Percentiles rank a stretch among this genome's conserved stretches.
phyloP scores from a whole-genome alignment of 495 filamentous ascomycete species.

The Filosporella fistucella region DNA sequence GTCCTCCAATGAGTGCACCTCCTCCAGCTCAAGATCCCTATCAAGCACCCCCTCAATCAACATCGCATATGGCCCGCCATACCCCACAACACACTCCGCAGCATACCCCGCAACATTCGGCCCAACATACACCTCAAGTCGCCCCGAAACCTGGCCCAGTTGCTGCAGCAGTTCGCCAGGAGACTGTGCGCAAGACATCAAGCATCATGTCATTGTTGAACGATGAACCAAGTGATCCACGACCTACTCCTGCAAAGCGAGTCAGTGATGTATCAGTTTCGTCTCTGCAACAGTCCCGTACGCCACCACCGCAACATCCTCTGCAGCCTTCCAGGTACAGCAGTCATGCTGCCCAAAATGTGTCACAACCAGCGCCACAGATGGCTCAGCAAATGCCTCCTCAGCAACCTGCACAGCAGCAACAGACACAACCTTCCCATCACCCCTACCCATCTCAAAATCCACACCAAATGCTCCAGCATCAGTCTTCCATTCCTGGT shows the following conservation, averaged over 20 bases:
- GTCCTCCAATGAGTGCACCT: constrained; percentile 19
- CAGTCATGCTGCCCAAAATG: constrained; percentile 6
- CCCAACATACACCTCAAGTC: too few species aligned
- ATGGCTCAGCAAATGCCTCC: constrained; percentile 13
- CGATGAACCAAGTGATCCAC: constrained; percentile 50
- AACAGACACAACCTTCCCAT: constrained; percentile 30
- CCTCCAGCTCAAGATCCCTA: constrained; percentile 16
- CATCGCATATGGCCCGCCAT: too few species aligned
- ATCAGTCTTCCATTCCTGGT: constrained; percentile 18
- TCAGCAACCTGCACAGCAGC: constrained; percentile 9
- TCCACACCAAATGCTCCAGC: constrained; percentile 32
- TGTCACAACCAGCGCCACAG: constrained; percentile 6
- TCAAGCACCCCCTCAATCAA: constrained; percentile 11
- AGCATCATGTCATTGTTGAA: constrained; percentile 58
- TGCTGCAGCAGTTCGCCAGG: constrained; percentile 41
- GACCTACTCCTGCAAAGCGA: constrained; percentile 42
- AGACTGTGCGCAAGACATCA: constrained; percentile 42
- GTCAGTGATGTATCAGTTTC: constrained; percentile 14
- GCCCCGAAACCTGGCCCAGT: constrained; percentile 31
- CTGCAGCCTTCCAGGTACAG: constrained; percentile 16
- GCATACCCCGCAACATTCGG: too few species aligned
- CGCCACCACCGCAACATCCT: constrained; percentile 19
- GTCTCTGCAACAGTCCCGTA: constrained; percentile 13
- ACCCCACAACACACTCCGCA: too few species aligned
- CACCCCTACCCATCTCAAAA: constrained; percentile 24